These are phyloP conservation scores for Daldinia sp. DNA, from an alignment of 2,329 filamentous ascomycete species.

Conservation along the genomic window DNA sequence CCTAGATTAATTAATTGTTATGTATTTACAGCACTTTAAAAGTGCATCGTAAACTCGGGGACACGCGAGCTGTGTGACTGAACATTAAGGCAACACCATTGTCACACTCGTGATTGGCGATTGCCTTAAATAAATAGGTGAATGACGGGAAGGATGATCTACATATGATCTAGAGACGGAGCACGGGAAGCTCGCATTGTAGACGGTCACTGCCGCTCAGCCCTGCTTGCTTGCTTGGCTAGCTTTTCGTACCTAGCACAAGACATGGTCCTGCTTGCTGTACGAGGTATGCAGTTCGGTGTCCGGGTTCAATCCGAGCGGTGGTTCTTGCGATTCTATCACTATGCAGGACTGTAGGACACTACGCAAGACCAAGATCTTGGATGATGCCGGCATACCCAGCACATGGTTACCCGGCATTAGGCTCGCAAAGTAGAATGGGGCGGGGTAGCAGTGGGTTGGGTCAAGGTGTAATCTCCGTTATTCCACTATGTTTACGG, in stretches of 20 bases:
- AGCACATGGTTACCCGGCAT: constrained; percentile 22
- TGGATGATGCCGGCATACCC: constrained; percentile 14
- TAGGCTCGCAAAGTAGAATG: constrained; percentile 19
- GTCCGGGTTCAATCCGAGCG: constrained; percentile 29
- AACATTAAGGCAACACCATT: constrained; percentile 25
- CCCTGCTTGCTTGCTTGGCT: constrained; percentile 9
- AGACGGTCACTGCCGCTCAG: constrained; percentile 20
- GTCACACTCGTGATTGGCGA: constrained; percentile 36
- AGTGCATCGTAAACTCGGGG: constrained; percentile 19
- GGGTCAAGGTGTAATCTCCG: constrained; percentile 27
- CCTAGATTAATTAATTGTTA: constrained; percentile 7
- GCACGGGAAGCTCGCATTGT: constrained; percentile 29
- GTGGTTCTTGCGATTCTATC: constrained; percentile 9
- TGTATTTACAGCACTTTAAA: constrained; percentile 27
- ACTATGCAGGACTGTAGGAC: constrained; percentile 1
- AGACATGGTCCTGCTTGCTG: constrained; percentile 15
- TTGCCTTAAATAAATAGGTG: constrained; percentile 30
- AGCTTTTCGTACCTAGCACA: constrained; percentile 1
- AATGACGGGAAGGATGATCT: constrained; percentile 28
- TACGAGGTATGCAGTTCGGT: constrained; percentile 27
- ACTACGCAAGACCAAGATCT: constrained; percentile 22
- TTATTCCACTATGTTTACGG: constrained; percentile 15
- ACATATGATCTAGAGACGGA: constrained; percentile 27
- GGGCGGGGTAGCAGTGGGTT: constrained; percentile 23
- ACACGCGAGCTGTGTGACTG: constrained; percentile 33